Conservation (phyloP, 768 basidiomycete genomes). For the Leccinum arenicola region DNA sequence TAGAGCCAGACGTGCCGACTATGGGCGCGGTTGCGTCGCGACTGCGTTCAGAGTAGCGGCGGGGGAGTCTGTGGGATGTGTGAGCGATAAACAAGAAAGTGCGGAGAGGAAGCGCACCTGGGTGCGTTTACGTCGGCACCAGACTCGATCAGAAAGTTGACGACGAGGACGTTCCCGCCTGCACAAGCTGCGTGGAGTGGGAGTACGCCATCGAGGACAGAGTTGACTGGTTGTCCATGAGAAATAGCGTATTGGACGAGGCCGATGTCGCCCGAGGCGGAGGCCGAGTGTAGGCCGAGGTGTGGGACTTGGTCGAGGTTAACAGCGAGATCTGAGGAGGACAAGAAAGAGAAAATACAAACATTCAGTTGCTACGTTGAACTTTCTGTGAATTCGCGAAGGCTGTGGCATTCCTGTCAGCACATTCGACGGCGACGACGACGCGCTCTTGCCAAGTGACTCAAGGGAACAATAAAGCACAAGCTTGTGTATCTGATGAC, state of each 20-base stretch:
- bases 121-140: conserved; percentile 99
- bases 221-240: conserved; percentile 95
- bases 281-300: conserved; percentile 74
- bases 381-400: conserved; percentile 44
- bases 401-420: conserved; percentile 31
- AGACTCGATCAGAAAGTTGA: conserved; percentile 82
- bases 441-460: not conserved
- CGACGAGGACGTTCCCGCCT: conserved; percentile 85
- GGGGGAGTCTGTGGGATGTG: conserved; percentile 50
- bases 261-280: conserved; percentile 84
- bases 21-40: conserved; percentile 67
- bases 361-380: conserved; percentile 56
- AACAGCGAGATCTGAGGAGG: not conserved
- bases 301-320: conserved; percentile 60
- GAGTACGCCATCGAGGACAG: conserved; percentile 93
- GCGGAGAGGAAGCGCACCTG: conserved; percentile 48
- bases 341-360: conserved; percentile 10
- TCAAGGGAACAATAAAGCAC: not conserved
- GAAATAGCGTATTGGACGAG: conserved; percentile 90
- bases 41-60: conserved; percentile 70
- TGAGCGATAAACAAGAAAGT: conserved; percentile 9
- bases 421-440: not conserved
- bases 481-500: conserved; percentile 5
- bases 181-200: conserved; percentile 94
- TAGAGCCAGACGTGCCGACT: conserved; percentile 82